These are phyloP conservation scores for Cryphonectria japonica DNA, from an alignment of 2,329 filamentous ascomycete species.

Conservation along the genomic window DNA sequence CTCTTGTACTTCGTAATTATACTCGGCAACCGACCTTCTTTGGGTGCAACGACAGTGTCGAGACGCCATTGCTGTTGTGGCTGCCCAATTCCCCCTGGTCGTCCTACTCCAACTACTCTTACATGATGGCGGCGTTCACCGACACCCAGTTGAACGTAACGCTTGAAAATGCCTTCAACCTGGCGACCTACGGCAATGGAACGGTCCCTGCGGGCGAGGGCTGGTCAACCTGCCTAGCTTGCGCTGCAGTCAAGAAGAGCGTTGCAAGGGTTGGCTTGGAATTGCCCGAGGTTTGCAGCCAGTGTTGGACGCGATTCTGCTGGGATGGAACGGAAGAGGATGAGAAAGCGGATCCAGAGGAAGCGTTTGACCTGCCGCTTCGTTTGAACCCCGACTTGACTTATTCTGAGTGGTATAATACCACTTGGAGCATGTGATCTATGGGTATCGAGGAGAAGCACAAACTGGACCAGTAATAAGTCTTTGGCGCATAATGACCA, in stretches of 20 bases:
- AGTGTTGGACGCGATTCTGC: constrained; percentile 6
- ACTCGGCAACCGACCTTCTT: not conserved
- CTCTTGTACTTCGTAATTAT: not conserved
- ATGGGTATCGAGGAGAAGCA: not conserved
- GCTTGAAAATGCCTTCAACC: constrained; percentile 16
- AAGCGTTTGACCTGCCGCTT: not conserved
- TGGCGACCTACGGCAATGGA: not conserved
- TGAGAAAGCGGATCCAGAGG: not conserved
- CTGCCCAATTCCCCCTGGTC: not conserved
- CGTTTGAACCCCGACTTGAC: not conserved
- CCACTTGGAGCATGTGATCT: not conserved
- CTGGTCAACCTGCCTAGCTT: not conserved
- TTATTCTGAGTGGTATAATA: not conserved
- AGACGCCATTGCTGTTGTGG: not conserved
- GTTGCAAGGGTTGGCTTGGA: not conserved
- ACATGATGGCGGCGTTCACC: not conserved
- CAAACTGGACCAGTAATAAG: not conserved
- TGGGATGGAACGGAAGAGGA: constrained; percentile 5
- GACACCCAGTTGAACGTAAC: constrained; percentile 7
- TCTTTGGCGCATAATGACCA: not conserved
- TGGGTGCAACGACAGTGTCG: not conserved
- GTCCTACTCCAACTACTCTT: constrained; percentile 4
- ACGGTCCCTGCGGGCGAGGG: not conserved
- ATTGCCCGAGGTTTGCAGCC: not conserved
- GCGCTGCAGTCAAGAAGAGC: constrained; percentile 7